These are phyloP conservation scores for Stylosanthes scabra DNA, from an alignment of 331 rosid genomes.

Conservation along the genomic window DNA sequence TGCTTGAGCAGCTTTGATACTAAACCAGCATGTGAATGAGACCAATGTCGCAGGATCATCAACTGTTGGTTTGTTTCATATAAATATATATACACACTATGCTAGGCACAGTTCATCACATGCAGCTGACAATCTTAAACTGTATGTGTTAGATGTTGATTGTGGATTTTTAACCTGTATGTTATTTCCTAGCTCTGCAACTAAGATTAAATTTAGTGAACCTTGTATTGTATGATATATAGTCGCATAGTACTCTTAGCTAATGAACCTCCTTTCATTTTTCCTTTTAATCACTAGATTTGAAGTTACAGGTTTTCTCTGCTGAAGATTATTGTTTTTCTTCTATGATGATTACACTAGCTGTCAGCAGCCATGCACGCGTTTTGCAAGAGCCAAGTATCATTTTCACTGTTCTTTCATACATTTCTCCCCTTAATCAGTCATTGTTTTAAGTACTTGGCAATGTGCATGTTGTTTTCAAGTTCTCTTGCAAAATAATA, in stretches of 20 bases:
- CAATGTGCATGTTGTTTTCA: neutral
- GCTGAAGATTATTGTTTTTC: neutral
- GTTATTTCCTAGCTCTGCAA: conserved; percentile 43
- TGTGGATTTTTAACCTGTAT: conserved; percentile 46
- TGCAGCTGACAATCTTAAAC: conserved; percentile 38
- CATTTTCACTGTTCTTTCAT: conserved; percentile 5
- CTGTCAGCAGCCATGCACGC: conserved; percentile 28
- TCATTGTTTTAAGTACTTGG: neutral
- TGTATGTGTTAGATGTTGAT: conserved; percentile 38
- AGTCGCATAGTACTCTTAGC: conserved; percentile 26
- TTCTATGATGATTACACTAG: conserved; percentile 7
- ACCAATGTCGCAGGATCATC: conserved; percentile 24
- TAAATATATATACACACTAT: conserved; percentile 22
- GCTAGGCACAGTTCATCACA: conserved; percentile 43
- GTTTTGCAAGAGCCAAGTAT: neutral
- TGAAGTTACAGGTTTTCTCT: conserved; percentile 14
- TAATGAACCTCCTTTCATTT: neutral
- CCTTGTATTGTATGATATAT: conserved; percentile 33
- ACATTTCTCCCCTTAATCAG: neutral
- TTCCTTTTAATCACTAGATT: neutral
- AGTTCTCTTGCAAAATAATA: neutral
- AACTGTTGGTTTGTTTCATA: conserved; percentile 24
- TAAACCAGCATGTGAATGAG: conserved; percentile 85
- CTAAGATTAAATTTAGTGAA: conserved; percentile 42
- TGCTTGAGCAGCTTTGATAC: conserved; percentile 93